Conservation (phyloP, 2,329 filamentous ascomycete genomes). For the Davidsoniella virescens region DNA sequence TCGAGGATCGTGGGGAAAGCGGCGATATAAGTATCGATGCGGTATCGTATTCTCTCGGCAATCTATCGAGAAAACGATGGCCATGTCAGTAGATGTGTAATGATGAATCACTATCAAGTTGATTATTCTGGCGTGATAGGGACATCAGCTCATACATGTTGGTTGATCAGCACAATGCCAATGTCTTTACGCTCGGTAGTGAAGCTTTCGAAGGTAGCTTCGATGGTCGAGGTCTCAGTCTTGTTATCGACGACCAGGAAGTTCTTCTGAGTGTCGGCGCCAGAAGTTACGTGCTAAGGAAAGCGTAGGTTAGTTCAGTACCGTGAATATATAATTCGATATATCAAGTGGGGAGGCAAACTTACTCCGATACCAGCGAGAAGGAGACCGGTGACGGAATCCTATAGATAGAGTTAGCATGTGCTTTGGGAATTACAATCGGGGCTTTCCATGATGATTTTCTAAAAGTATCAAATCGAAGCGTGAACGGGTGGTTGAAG, state of each 20-base stretch:
- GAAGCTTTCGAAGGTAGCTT: conserved; percentile 78
- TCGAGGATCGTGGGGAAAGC: conserved; percentile 94
- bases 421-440: no score
- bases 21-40: conserved; percentile 79
- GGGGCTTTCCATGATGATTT: conserved; percentile 14
- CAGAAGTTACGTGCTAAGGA: conserved; percentile 68
- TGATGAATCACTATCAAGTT: not conserved
- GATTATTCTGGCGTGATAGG: not conserved
- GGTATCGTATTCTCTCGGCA: conserved; percentile 81
- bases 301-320: not conserved
- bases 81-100: not conserved
- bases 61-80: conserved; percentile 37
- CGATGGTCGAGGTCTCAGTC: conserved; percentile 77
- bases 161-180: conserved; percentile 90
- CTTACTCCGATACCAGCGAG: conserved; percentile 85
- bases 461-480: not conserved
- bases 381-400: conserved; percentile 88
- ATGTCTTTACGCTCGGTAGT: conserved; percentile 88
- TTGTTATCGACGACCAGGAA: conserved; percentile 93
- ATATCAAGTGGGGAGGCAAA: conserved; percentile 7
- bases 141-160: conserved; percentile 50
- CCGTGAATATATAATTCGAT: not conserved
- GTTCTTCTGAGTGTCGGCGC: conserved; percentile 86
- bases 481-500: not conserved
- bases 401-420: conserved; percentile 34